These are phyloP conservation scores for Ceratobasidium sp. DNA, from an alignment of 1,284 basidiomycete genomes.

Conservation along the genomic window DNA sequence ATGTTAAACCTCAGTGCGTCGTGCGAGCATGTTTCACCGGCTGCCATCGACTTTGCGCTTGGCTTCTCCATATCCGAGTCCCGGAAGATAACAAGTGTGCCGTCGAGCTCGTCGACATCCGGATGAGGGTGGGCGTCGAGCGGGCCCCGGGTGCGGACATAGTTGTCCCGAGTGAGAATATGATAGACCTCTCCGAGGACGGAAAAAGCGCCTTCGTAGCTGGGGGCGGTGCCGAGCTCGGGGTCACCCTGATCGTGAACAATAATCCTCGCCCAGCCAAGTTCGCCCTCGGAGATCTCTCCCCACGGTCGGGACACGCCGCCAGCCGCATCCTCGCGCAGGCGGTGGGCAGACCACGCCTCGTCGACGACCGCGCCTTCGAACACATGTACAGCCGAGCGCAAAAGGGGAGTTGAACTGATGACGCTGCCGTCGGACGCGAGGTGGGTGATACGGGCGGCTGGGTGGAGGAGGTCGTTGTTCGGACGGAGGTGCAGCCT, in stretches of 20 bases:
- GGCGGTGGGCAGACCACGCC: slow-evolving; percentile 62
- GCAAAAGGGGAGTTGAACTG: slow-evolving; percentile 54
- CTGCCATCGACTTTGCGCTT: slow-evolving; percentile 56
- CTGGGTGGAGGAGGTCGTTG: slow-evolving; percentile 78
- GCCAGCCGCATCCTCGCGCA: slow-evolving; percentile 65
- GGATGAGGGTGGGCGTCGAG: slow-evolving; percentile 57
- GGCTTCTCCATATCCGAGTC: slow-evolving; percentile 63
- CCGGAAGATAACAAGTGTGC: slow-evolving; percentile 74
- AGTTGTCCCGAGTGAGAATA: slow-evolving; percentile 77
- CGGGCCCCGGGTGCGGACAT: slow-evolving; percentile 61
- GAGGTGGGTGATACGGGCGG: slow-evolving; percentile 72
- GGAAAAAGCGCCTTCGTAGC: slow-evolving; percentile 82
- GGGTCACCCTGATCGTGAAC: slow-evolving; percentile 73
- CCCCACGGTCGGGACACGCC: slow-evolving; percentile 61
- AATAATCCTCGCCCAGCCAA: slow-evolving; percentile 78
- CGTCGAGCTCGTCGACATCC: slow-evolving; percentile 64
- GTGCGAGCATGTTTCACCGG: slow-evolving; percentile 69
- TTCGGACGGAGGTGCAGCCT: slow-evolving; percentile 78
- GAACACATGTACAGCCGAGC: slow-evolving; percentile 62
- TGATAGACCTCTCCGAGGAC: slow-evolving; percentile 76
- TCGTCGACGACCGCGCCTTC: slow-evolving; percentile 58
- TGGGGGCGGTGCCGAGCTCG: slow-evolving; percentile 60
- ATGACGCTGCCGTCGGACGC: slow-evolving; percentile 60
- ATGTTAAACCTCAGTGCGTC: slow-evolving; percentile 76
- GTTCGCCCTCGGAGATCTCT: slow-evolving; percentile 58